These are phyloP conservation scores for Claviceps spartinae DNA, from an alignment of 2,329 filamentous ascomycete genomes.

Conservation along the genomic window DNA sequence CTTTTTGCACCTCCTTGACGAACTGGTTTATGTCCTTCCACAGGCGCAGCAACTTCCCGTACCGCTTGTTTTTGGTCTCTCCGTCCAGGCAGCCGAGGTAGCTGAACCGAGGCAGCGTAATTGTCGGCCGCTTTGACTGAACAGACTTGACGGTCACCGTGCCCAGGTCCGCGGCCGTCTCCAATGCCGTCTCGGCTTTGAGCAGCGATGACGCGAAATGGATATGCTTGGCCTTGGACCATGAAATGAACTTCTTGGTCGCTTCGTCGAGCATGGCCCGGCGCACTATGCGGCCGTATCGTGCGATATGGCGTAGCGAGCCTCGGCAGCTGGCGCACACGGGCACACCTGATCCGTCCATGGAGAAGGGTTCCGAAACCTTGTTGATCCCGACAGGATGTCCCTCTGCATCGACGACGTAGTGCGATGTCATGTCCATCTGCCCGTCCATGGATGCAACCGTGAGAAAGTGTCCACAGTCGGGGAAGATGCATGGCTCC, in stretches of 20 bases:
- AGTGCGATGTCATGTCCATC: conserved; percentile 40
- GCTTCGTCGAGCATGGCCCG: conserved; percentile 47
- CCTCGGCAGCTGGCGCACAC: conserved; percentile 48
- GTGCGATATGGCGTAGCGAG: conserved; percentile 39
- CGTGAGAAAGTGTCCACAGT: conserved; percentile 52
- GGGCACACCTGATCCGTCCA: conserved; percentile 28
- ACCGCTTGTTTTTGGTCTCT: not conserved
- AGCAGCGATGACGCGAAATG: conserved; percentile 6
- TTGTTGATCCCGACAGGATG: conserved; percentile 20
- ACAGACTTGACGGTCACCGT: not conserved
- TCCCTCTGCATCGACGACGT: conserved; percentile 25
- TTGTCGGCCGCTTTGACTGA: not conserved
- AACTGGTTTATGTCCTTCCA: conserved; percentile 7
- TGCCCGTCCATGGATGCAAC: conserved; percentile 45
- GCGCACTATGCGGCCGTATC: conserved; percentile 50
- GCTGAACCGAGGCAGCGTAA: not conserved
- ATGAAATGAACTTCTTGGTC: conserved; percentile 50
- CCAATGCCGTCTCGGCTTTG: conserved; percentile 5
- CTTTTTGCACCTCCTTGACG: conserved; percentile 18
- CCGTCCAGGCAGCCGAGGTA: not conserved
- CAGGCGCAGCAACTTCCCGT: not conserved
- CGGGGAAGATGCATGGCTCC: conserved; percentile 46
- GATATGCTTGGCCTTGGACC: conserved; percentile 24
- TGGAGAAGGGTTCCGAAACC: conserved; percentile 32
- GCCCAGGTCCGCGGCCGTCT: not conserved